Percentiles rank a stretch among this genome's conserved stretches.
Conservation (phyloP, 176 grass and related monocot genomes). For the Hordeum vulgare region DNA sequence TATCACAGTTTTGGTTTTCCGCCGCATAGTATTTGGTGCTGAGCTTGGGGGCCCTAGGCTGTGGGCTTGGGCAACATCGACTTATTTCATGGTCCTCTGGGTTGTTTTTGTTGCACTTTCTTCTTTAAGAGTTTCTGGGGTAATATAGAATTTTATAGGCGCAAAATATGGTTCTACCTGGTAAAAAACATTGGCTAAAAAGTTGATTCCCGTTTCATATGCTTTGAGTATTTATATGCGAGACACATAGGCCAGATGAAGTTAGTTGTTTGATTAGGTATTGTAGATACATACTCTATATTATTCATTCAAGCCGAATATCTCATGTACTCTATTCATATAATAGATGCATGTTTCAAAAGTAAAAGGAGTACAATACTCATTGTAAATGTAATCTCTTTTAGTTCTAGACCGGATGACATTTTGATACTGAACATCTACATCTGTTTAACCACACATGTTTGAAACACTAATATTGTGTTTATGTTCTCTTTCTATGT, state of each 20-base stretch:
- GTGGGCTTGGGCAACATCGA: slow-evolving; percentile 71
- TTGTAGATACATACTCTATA: background rate
- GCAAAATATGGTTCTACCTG: background rate
- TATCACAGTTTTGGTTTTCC: slow-evolving; percentile 60
- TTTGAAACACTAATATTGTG: background rate
- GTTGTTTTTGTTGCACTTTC: slow-evolving; percentile 77
- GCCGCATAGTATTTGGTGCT: slow-evolving; percentile 55
- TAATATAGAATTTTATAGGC: slow-evolving; percentile 30
- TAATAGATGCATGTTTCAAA: background rate
- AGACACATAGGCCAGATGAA: background rate
- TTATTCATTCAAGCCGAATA: background rate
- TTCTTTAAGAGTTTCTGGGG: slow-evolving; percentile 61
- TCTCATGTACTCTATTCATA: background rate
- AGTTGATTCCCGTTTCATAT: background rate
- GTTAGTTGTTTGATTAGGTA: background rate
- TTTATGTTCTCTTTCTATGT: background rate
- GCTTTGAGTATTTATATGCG: background rate
- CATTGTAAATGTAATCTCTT: background rate
- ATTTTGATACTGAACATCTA: background rate
- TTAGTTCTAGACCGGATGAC: background rate
- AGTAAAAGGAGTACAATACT: background rate
- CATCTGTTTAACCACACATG: background rate
- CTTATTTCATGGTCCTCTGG: slow-evolving; percentile 83
- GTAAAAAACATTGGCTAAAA: background rate
- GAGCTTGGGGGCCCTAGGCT: slow-evolving; percentile 79